These are phyloP conservation scores for Chlorella ohadii DNA, from an alignment of 139 green algal genomes.

Conservation along the genomic window DNA sequence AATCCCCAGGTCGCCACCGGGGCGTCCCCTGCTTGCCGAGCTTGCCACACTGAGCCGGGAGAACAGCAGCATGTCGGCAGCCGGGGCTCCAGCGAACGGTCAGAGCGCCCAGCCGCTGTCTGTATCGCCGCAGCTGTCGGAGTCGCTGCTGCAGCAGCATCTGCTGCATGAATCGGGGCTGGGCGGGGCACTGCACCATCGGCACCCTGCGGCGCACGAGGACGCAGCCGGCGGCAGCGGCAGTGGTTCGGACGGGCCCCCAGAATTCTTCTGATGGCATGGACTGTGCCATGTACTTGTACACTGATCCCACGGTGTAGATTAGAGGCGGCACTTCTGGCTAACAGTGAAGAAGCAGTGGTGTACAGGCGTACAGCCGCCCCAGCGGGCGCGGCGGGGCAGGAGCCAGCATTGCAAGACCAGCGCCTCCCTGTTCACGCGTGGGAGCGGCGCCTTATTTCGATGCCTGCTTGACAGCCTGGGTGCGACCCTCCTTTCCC, in stretches of 20 bases:
- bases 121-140: not conserved
- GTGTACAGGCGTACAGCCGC: no score
- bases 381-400: no score
- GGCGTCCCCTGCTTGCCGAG: not conserved
- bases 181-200: not conserved
- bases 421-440: no score
- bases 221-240: not conserved
- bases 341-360: no score
- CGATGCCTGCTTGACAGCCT: no score
- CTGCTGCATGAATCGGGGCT: conserved; percentile 6
- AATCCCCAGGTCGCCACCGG: not conserved
- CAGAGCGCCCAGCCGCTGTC: not conserved
- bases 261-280: conserved; percentile 14
- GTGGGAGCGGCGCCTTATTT: no score
- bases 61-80: not conserved
- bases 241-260: not conserved
- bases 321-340: no score
- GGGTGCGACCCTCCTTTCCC: no score
- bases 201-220: not conserved
- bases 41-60: conserved; percentile 18
- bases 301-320: no score
- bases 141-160: conserved; percentile 10
- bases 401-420: no score
- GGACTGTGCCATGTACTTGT: no score
- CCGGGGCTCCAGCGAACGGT: not conserved